Percentiles rank a stretch among this genome's conserved stretches.
phyloP scores from a whole-genome alignment of 202 grass and related monocot genomes.

The Eragrostis tef region DNA sequence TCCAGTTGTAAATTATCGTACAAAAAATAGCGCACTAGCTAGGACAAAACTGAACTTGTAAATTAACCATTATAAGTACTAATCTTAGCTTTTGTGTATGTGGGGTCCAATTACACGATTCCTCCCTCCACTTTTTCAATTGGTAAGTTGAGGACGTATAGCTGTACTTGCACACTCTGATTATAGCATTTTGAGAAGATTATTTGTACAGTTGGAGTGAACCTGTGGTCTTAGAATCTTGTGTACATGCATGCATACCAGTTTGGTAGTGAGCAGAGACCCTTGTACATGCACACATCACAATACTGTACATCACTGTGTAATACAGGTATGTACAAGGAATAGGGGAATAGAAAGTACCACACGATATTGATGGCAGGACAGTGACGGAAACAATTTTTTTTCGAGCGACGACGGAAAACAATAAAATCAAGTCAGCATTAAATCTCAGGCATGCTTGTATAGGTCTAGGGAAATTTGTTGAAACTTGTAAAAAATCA shows the following conservation, averaged over 20 bases:
- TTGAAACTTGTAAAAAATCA: too few relatives aligned
- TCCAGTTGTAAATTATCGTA: not conserved
- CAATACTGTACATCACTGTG: conserved; percentile 24
- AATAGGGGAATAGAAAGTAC: not conserved
- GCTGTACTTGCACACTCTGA: too few relatives aligned
- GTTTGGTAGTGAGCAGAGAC: conserved; percentile 7
- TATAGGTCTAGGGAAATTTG: not conserved
- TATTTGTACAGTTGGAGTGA: conserved; percentile 32
- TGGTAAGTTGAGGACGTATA: too few relatives aligned
- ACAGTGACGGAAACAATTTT: conserved; percentile 12
- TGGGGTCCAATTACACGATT: too few relatives aligned
- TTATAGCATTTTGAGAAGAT: not conserved
- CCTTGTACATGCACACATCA: conserved; percentile 31
- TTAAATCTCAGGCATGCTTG: not conserved
- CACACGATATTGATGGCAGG: conserved; percentile 29
- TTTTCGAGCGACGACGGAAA: too few relatives aligned
- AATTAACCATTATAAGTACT: not conserved
- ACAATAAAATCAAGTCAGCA: not conserved
- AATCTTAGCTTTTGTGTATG: too few relatives aligned
- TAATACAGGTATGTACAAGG: conserved; percentile 33
- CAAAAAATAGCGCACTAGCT: not conserved
- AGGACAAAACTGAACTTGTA: conserved; percentile 14
- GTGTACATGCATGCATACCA: not conserved
- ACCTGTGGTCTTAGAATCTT: conserved; percentile 33
- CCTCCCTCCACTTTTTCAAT: too few relatives aligned